Evolutionary conservation across 2,329 filamentous ascomycete genomes (phyloP).

Genomic region (Calonectria hawksworthii): DNA sequence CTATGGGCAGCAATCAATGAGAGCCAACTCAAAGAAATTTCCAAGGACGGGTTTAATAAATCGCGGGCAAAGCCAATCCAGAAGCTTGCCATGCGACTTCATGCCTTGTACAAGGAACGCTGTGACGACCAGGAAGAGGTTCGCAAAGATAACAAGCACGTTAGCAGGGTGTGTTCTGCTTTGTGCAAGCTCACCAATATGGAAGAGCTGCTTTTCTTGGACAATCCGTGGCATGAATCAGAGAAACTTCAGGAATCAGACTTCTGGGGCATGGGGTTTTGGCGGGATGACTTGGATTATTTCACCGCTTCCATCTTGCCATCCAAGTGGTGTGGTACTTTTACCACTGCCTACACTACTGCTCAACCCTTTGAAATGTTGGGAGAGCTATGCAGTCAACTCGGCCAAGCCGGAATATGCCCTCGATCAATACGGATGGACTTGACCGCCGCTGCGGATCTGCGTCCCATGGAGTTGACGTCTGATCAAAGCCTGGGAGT

Average conservation of each 20-base stretch:
- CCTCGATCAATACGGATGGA: background rate
- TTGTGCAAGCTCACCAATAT: background rate
- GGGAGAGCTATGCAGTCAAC: background rate
- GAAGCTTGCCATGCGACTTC: background rate
- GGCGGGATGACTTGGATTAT: background rate
- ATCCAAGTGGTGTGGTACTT: background rate
- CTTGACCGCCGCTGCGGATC: background rate
- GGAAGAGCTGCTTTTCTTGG: background rate
- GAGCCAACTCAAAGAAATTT: background rate
- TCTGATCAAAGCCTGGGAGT: background rate
- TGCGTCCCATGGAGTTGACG: background rate
- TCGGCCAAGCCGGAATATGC: background rate
- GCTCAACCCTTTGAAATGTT: background rate
- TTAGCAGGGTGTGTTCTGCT: background rate
- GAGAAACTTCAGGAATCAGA: background rate
- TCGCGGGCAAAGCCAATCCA: background rate
- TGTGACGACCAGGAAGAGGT: background rate
- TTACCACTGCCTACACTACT: background rate
- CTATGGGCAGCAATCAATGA: background rate
- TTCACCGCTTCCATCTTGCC: background rate
- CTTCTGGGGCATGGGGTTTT: background rate
- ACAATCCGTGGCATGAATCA: background rate
- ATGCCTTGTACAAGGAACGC: background rate
- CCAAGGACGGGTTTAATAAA: background rate
- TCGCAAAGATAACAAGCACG: background rate